These are phyloP conservation scores for Malassezia sp. DNA, from an alignment of 1,284 basidiomycete genomes.

Conservation along the genomic window DNA sequence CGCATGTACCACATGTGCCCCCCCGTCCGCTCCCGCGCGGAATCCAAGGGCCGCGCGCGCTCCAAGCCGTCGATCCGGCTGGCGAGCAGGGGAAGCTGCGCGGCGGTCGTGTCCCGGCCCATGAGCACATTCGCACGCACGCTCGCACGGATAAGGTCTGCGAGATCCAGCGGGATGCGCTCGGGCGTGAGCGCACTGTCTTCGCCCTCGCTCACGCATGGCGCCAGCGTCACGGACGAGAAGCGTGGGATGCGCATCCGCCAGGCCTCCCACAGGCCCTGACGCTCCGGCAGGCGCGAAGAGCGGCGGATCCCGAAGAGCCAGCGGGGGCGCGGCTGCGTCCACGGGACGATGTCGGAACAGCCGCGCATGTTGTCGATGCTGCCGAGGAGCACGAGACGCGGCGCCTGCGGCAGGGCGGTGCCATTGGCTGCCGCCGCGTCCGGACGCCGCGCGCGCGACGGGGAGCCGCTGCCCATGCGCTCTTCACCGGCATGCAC, in stretches of 20 bases:
- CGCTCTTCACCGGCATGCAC: too few species aligned
- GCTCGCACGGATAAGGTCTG: slow-evolving; percentile 4
- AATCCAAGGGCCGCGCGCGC: neutral
- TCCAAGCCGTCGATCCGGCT: slow-evolving; percentile 9
- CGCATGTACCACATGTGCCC: slow-evolving; percentile 5
- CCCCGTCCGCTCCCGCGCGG: too few species aligned
- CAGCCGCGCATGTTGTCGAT: slow-evolving; percentile 8
- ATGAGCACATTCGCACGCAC: neutral
- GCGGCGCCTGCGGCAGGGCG: neutral
- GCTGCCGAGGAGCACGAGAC: slow-evolving; percentile 2
- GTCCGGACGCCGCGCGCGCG: neutral
- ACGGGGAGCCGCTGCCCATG: neutral
- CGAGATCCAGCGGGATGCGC: slow-evolving; percentile 6
- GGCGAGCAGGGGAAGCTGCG: slow-evolving; percentile 10
- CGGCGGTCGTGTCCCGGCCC: neutral
- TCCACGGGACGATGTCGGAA: slow-evolving; percentile 2
- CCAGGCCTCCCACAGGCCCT: slow-evolving; percentile 17
- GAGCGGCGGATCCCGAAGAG: slow-evolving; percentile 11
- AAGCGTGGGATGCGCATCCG: slow-evolving; percentile 7
- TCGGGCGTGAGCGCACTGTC: neutral
- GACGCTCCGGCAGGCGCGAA: neutral
- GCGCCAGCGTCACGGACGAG: neutral
- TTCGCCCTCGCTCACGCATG: neutral
- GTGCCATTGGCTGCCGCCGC: neutral
- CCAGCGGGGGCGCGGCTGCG: neutral